phyloP scores from a whole-genome alignment of 176 grass and related monocot species.

The Phoenix dactylifera region DNA sequence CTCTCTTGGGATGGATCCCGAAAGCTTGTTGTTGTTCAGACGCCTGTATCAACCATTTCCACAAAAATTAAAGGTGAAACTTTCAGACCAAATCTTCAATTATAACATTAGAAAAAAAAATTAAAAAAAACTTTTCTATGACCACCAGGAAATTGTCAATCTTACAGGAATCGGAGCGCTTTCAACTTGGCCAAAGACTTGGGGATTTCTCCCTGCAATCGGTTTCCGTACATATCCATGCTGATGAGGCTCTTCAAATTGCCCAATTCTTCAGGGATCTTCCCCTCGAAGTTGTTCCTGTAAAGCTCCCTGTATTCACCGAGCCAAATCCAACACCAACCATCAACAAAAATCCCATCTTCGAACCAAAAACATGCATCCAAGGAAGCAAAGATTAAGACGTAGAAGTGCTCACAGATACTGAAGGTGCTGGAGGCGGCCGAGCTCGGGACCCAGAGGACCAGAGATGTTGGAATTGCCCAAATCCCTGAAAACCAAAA shows the following conservation, averaged over 20 bases:
- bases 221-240: conserved; percentile 89
- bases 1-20: conserved; percentile 89
- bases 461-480: conserved; percentile 93
- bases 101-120: no score
- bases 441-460: conserved; percentile 70
- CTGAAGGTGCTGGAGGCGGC: conserved; percentile 70
- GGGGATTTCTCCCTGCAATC: conserved; percentile 58
- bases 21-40: conserved; percentile 79
- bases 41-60: conserved; percentile 32
- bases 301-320: conserved; percentile 61
- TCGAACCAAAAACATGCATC: neutral
- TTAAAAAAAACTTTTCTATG: no score
- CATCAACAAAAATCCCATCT: conserved; percentile 10
- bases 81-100: no score
- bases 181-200: conserved; percentile 75
- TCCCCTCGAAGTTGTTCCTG: conserved; percentile 60
- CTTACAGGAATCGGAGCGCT: conserved; percentile 88
- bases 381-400: no score
- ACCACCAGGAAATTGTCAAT: neutral
- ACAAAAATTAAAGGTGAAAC: neutral
- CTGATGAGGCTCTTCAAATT: conserved; percentile 88
- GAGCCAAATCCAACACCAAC: neutral
- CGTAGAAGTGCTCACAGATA: conserved; percentile 43
- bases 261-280: conserved; percentile 75
- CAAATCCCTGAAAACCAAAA: conserved; percentile 64